These are phyloP conservation scores for Nidula microcarpa DNA, from an alignment of 768 basidiomycete species.

Conservation along the genomic window DNA sequence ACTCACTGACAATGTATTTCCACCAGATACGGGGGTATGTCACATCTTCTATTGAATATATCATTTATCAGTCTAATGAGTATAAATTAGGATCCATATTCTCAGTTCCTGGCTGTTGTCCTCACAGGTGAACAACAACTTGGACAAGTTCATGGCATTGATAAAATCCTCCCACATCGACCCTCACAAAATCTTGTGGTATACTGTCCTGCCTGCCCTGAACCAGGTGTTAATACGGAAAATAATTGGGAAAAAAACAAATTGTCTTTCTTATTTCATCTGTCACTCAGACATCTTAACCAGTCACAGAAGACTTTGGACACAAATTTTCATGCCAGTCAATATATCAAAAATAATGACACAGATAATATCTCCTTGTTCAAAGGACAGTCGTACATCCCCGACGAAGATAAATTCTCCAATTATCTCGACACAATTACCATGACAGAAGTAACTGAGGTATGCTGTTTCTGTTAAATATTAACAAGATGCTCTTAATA, in stretches of 20 bases:
- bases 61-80: background rate
- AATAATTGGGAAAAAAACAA: conserved; percentile 5
- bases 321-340: conserved; percentile 17
- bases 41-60: background rate
- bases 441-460: too few species aligned
- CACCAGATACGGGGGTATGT: conserved; percentile 12
- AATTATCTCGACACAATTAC: too few species aligned
- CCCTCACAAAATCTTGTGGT: conserved; percentile 11
- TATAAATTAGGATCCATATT: conserved; percentile 11
- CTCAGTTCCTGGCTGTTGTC: conserved; percentile 11
- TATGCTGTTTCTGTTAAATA: too few species aligned
- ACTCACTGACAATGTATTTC: conserved; percentile 14
- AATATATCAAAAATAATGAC: conserved; percentile 15
- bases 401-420: too few species aligned
- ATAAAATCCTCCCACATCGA: conserved; percentile 8
- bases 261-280: background rate
- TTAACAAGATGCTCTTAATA: too few species aligned
- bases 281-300: conserved; percentile 14
- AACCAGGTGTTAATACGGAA: conserved; percentile 10
- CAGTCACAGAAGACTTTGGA: conserved; percentile 15
- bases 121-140: conserved; percentile 8
- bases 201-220: conserved; percentile 12
- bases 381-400: too few species aligned
- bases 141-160: conserved; percentile 19
- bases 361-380: conserved; percentile 15